Evolutionary conservation across 1,284 basidiomycete genomes (phyloP), one percentile per base, ranked within the genome.

Genomic region (Papiliotrema nemorosa): DNA sequence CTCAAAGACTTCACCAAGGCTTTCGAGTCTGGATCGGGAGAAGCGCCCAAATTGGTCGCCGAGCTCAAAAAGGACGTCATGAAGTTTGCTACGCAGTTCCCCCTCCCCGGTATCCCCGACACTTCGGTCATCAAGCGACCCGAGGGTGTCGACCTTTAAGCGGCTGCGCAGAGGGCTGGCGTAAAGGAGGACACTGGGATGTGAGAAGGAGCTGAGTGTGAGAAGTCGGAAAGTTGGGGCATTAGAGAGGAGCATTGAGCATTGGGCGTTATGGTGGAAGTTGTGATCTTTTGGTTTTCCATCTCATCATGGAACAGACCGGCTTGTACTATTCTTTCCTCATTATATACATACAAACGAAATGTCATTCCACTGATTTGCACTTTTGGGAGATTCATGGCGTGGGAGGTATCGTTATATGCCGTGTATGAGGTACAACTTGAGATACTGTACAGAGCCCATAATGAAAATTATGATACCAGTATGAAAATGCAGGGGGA

Each of bases 1-100:
- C 82, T 99, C 58, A 93, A 93, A 80, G 94, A 97, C 81, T 98
- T 98, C 69, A 83, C 93, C 62, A 83, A 85, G 56, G 85, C 85
- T 38, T 91, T 90, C 42, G 86, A 85, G 29, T 79, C 78, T 24
- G 81, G 84, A 58, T 80, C 82, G 60, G 87, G 87, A 71, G 80
- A 83, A 59, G 87, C 88, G 27, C 81, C 80, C 49, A 75, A 81
- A 68, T 65, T 70, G 43, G 63, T 76, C 48, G 65, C 60, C 22
- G 59, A 75, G 60, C 61, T 74, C 53, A 69, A 69, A 60, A 53
- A 72, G 63, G 78, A 84, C 69, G 89, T 97, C 47, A 80, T 60
- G 57, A 57, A 60, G 58, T 97, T 97, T 69, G 88, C 91, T 18
- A 82, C 79, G 58, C 80, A 81, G 75, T 97, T 87, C 88, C 94